Conservation (phyloP, 352 stramenopile genomes). For the Globisporangium radiosum region DNA sequence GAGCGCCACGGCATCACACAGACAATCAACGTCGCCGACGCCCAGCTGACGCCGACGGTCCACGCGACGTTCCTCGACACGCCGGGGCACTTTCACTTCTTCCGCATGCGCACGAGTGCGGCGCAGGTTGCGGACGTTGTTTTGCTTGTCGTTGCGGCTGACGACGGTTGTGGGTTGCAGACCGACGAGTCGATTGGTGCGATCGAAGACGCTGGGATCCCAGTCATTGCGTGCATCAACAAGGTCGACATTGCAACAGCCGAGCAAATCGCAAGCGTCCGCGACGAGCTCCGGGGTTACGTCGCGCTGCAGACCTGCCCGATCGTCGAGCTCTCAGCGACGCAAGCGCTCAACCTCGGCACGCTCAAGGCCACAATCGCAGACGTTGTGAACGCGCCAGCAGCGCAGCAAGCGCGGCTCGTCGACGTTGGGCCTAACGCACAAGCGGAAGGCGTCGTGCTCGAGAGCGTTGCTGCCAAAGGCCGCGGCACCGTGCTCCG, state of each 20-base stretch:
- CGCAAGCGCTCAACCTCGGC: conserved; percentile 47
- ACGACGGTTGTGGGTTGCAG: conserved; percentile 98
- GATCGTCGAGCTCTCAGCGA: conserved; percentile 75
- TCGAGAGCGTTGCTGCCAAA: conserved; percentile 65
- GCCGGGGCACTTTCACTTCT: conserved; percentile 98
- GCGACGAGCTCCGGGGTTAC: conserved; percentile 62
- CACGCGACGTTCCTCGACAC: conserved; percentile 98
- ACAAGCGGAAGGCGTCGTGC: conserved; percentile 52
- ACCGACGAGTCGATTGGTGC: conserved; percentile 95
- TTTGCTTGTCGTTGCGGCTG: conserved; percentile 95
- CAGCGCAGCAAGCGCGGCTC: conserved; percentile 25
- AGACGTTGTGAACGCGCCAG: conserved; percentile 24
- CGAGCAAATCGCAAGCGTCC: conserved; percentile 36
- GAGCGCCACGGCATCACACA: conserved; percentile 99
- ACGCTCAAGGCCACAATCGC: conserved; percentile 36
- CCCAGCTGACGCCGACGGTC: conserved; percentile 71
- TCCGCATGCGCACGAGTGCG: conserved; percentile 95
- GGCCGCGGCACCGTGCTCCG: conserved; percentile 64
- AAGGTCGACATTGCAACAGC: conserved; percentile 71
- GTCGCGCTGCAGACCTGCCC: conserved; percentile 72
- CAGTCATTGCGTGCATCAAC: conserved; percentile 78
- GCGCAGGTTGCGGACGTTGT: conserved; percentile 98
- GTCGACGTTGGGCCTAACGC: conserved; percentile 30
- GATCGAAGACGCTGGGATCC: conserved; percentile 70
- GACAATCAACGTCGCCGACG: conserved; percentile 95